Evolutionary conservation across 495 filamentous ascomycete species (phyloP).

Genomic region (Podospora didyma): DNA sequence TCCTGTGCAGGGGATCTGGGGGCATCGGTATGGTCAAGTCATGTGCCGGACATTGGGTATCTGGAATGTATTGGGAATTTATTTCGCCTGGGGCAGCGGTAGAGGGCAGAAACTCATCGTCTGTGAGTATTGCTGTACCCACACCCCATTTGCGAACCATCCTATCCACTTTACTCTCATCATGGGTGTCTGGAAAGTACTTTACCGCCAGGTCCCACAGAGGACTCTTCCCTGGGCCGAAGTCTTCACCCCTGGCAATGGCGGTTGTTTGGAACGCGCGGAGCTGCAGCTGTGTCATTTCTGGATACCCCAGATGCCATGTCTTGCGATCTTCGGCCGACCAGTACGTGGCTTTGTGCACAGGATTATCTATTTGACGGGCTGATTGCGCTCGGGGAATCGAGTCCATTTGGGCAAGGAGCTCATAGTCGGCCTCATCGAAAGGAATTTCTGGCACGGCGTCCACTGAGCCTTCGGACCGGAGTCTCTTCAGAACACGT

Average conservation of each 20-base stretch:
- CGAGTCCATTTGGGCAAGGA: constrained; percentile 36
- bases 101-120: background rate
- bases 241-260: constrained; percentile 39
- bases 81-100: constrained; percentile 9
- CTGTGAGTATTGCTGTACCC: background rate
- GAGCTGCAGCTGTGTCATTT: constrained; percentile 50
- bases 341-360: constrained; percentile 50
- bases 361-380: constrained; percentile 46
- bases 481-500: constrained; percentile 43
- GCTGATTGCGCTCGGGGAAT: constrained; percentile 29
- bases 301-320: constrained; percentile 50
- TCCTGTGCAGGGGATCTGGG: constrained; percentile 9
- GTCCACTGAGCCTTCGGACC: constrained; percentile 29
- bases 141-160: no score
- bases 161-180: background rate
- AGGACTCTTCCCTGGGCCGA: constrained; percentile 36
- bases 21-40: constrained; percentile 13
- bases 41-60: constrained; percentile 10
- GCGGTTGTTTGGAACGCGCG: constrained; percentile 41
- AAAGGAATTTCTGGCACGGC: constrained; percentile 3
- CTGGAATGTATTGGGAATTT: constrained; percentile 10
- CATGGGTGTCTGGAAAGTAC: constrained; percentile 38
- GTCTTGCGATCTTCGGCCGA: constrained; percentile 41
- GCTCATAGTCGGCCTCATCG: constrained; percentile 28
- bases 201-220: constrained; percentile 46